phyloP scores from a whole-genome alignment of 176 grass and related monocot genomes.

The Oryza meridionalis region DNA sequence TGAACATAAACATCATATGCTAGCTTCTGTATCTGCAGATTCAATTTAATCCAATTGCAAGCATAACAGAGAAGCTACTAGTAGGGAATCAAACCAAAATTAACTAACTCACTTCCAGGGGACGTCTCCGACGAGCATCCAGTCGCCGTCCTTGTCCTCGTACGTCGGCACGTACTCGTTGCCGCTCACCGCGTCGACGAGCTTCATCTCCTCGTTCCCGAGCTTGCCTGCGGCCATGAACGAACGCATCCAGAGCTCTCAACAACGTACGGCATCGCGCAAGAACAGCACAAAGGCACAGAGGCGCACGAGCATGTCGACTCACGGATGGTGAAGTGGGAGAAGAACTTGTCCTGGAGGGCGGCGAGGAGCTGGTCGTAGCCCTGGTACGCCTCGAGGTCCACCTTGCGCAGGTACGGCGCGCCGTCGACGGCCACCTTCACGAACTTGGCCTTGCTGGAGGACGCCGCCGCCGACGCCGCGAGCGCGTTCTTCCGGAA shows the following conservation, averaged over 20 bases:
- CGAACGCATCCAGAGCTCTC: no score
- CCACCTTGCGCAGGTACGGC: conserved; percentile 87
- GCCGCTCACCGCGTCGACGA: conserved; percentile 72
- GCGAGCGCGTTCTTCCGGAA: conserved; percentile 57
- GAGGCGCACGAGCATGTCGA: background rate
- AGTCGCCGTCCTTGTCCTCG: conserved; percentile 90
- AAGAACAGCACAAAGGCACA: background rate
- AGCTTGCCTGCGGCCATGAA: conserved; percentile 53
- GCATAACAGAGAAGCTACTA: background rate
- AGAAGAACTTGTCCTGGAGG: conserved; percentile 83
- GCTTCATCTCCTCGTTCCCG: conserved; percentile 69
- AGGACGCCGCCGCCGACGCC: conserved; percentile 1
- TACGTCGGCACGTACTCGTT: conserved; percentile 84
- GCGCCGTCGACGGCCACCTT: conserved; percentile 90
- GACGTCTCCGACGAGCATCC: conserved; percentile 94
- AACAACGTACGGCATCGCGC: background rate
- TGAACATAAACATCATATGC: background rate
- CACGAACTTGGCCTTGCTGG: conserved; percentile 62
- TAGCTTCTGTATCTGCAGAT: background rate
- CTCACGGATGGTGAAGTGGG: conserved; percentile 81
- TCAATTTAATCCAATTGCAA: background rate
- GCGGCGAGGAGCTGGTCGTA: conserved; percentile 75
- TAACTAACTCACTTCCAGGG: conserved; percentile 74
- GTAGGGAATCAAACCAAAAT: background rate
- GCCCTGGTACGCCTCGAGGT: conserved; percentile 63